phyloP scores from a whole-genome alignment of 352 stramenopile genomes.

The Globisporangium radiosum region DNA sequence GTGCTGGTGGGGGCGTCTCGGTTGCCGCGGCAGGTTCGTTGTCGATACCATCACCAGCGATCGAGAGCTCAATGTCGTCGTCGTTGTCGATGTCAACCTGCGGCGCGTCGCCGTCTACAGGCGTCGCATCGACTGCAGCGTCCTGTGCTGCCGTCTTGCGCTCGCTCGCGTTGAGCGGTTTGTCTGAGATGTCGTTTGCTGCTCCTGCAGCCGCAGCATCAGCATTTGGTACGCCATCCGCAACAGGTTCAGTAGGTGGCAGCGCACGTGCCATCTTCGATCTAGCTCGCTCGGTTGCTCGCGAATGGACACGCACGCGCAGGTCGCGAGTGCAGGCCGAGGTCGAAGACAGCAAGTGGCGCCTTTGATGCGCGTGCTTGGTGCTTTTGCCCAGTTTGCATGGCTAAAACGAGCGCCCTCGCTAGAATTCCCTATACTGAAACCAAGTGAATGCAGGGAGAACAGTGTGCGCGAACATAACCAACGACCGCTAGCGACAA shows the following conservation, averaged over 20 bases:
- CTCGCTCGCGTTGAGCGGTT: not conserved
- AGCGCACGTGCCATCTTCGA: not conserved
- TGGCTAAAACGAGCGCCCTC: too few species aligned
- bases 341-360: not conserved
- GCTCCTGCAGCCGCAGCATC: too few species aligned
- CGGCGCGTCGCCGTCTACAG: not conserved
- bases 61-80: conserved; percentile 11
- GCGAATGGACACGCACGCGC: not conserved
- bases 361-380: not conserved
- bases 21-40: too few species aligned
- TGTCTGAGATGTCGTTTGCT: not conserved
- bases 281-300: too few species aligned
- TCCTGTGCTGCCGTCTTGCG: not conserved
- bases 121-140: not conserved
- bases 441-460: too few species aligned
- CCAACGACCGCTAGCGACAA: too few species aligned
- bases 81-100: not conserved
- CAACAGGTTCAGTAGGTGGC: not conserved
- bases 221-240: not conserved
- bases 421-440: too few species aligned
- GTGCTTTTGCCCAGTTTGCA: too few species aligned
- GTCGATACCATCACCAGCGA: conserved; percentile 3
- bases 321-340: too few species aligned
- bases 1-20: not conserved
- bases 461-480: too few species aligned